phyloP scores from a whole-genome alignment of 2,329 filamentous ascomycete species.

The Ascochyta lentis region DNA sequence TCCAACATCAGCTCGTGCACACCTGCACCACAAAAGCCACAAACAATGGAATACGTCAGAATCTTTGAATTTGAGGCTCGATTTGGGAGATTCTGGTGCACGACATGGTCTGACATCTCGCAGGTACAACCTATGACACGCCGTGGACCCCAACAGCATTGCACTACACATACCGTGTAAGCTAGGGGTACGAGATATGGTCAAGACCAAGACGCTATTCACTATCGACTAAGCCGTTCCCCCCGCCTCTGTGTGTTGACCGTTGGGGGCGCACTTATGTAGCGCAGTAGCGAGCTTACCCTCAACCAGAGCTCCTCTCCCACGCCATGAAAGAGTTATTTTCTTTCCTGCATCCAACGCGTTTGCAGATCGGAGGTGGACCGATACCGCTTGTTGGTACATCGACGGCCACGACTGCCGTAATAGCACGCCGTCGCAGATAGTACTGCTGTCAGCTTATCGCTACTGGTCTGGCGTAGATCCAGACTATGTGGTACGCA shows the following conservation, averaged over 20 bases:
- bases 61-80: background rate
- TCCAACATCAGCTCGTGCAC: constrained; percentile 18
- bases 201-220: background rate
- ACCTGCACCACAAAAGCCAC: constrained; percentile 16
- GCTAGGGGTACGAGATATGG: constrained; percentile 15
- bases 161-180: constrained; percentile 18
- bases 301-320: constrained; percentile 6
- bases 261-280: constrained; percentile 5
- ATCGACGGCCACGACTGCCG: background rate
- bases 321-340: constrained; percentile 11
- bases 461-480: constrained; percentile 1
- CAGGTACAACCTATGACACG: constrained; percentile 22
- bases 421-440: background rate
- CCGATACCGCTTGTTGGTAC: constrained; percentile 14
- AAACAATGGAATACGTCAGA: constrained; percentile 14
- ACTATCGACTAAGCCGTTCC: background rate
- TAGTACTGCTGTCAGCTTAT: constrained; percentile 10
- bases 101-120: constrained; percentile 13
- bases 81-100: constrained; percentile 5
- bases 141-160: constrained; percentile 14
- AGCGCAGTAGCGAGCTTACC: constrained; percentile 17
- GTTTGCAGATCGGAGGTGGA: constrained; percentile 13
- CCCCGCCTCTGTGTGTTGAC: constrained; percentile 11
- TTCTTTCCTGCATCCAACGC: constrained; percentile 4
- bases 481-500: constrained; percentile 5